Base-by-base conservation (phyloP, 2,329 filamentous ascomycete species). In the Neonectria sp. region DNA sequence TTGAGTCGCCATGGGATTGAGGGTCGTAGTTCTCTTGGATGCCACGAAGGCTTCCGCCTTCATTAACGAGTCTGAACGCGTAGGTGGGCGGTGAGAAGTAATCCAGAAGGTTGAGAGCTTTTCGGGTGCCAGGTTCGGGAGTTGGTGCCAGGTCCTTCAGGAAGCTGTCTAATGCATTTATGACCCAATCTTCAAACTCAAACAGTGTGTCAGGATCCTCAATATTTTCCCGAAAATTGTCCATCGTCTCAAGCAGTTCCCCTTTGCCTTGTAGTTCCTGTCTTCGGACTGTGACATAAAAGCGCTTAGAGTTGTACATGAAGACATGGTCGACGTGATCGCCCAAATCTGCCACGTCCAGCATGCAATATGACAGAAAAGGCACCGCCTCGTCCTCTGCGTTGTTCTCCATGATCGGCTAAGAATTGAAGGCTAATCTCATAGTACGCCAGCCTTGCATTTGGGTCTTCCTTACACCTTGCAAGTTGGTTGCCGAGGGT, bases 111-210 rank as follows among this genome's bases (percentile, higher is more conserved):
- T 59, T 61, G 15, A 60, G 52, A 25, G 43, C 21, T n/a, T 70
- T 51, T 5, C 24, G 53, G 25, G 51, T n/a, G 3, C 17, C 53
- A 9, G 37, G 46, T 9, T 6, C 37, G 8, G 53, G 60, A 35
- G 59, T 60, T 45, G 60, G 63, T 4, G 62, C 59, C 7, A 59
- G 15, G 45, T 29, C 25, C 4, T 55, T 15, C 35, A 68, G 31
- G 52, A 67, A 61, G n/a, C 33, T 59, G 6, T 60, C 46, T 8
- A 70, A 58, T 12, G 59, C 49, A 35, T 24, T 33, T 1, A 68
- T 63, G 29, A 67, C 33, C 68, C 65, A 70, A 7, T 70, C 68
- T 51, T 70, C 62, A 45, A 64, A 68, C 31, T 65, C 57, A 43
- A 63, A 65, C 35, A 63, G 37, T 6, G 35, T 55, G 6, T 66